Evolutionary conservation across 129 eudicot genomes (phyloP), one percentile per base, ranked within the genome.

Genomic region (Chrysanthemum makinoi): DNA sequence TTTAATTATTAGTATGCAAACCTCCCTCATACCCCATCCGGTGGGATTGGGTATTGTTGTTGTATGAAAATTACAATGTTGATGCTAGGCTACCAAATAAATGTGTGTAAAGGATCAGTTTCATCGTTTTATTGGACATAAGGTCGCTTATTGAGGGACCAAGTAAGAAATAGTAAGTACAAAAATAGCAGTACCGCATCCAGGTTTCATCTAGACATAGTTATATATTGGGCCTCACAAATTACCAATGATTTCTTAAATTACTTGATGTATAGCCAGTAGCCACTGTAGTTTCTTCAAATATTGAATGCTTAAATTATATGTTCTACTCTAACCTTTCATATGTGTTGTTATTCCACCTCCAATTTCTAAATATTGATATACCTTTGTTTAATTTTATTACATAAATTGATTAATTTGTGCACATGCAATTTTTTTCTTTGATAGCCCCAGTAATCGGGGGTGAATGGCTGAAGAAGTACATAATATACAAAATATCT

Each of bases 401-500:
- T 6, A 10, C 6, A 6, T 8, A 19, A 0, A 19, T 6, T 39
- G 10, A 39, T 39, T 6, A 6, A 39, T 39, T 39, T 39, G 1
- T 39, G 46, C 10, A 39, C 7, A 39, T 39, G 46, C 10, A 6
- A 39, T 7, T 39, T 39, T 39, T 39, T 39, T 39, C 46, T 39
- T 39, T 39, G 46, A 39, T 39, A 91, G 97, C 97, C 72, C 90
- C 87, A 26, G 85, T 87, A 26, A 74, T 93, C 17, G 66, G 83
- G 11, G 88, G 84, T 2, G 89, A 93, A 33, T 83, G 96, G 83
- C 87, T 93, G 80, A 93, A 89, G 63, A 93, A 80, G 74, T 93
- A 89, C 75, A 79, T 89, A 17, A 75, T 87, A 65, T 74, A 80
- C 84, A 93, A 93, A 85, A 76, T 93, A 35, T 72, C 80, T 28